Base-by-base conservation (phyloP, 2,329 filamentous ascomycete species). In the Endothia cerciana region DNA sequence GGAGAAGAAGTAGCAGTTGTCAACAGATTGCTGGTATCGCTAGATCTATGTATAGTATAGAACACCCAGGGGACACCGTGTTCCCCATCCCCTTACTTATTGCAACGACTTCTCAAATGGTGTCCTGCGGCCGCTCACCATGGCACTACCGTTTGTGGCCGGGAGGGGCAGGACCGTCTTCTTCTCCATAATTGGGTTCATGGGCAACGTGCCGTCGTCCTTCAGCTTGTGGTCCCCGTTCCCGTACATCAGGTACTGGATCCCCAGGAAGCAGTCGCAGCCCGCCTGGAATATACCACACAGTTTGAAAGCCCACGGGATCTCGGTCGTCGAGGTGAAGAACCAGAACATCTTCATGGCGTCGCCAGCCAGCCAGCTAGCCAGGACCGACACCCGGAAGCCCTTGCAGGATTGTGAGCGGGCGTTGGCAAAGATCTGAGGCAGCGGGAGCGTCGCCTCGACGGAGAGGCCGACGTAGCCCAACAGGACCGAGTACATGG, bases 281-380 rank as follows among this genome's bases (percentile, higher is more conserved):
- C 80, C 81, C 25, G 91, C 90, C 81, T 95, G 92, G 77, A 95
- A 93, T 64, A 93, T 82, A 70, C 91, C 92, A 74, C 91, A 94
- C 25, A 92, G 78, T 80, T 94, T 94, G 78, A 95, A 96, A 1
- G 90, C 87, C 84, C 85, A 85, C 0, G 92, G 91, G 40, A 95
- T 92, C 72, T 85, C 82, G 4, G 86, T 86, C 1, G 83, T 86
- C 1, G 89, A 86, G 1, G 89, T 91, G 68, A 94, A 90, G 80
- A 94, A 95, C 88, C 88, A 90, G 73, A 93, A 91, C 84, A 94
- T 91, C 83, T 96, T 96, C 89, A 95, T 93, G 10, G 86, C 82
- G 77, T 96, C 92, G 68, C 92, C 92, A 2, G 90, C 79, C 62
- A 96, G 80, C 92, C 92, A 96, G 75, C 89, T 93, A 36, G 83